Percentiles rank a stretch among this genome's conserved stretches.
phyloP scores from a whole-genome alignment of 1,284 basidiomycete species.

The Prillingera fragicola region DNA sequence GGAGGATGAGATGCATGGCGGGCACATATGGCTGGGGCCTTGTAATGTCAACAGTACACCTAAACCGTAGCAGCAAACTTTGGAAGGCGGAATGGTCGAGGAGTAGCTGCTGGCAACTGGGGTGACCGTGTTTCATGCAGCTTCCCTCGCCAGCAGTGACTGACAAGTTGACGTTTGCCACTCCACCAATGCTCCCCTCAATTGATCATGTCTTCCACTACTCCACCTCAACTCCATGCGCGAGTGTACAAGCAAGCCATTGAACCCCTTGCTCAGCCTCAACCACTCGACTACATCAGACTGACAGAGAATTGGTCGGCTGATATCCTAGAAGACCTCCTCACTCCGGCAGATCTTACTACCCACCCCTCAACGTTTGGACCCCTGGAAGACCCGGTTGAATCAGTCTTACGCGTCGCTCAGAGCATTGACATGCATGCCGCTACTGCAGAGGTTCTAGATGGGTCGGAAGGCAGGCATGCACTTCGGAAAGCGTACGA shows the following conservation, averaged over 20 bases:
- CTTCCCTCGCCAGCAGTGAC: too few relatives aligned
- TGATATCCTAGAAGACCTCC: not conserved
- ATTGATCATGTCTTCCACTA: not conserved
- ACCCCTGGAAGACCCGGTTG: conserved; percentile 7
- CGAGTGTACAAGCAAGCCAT: conserved; percentile 3
- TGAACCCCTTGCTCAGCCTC: not conserved
- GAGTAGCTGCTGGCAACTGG: too few relatives aligned
- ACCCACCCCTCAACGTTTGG: conserved; percentile 10
- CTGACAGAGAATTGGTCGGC: not conserved
- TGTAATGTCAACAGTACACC: too few relatives aligned
- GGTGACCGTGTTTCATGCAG: too few relatives aligned
- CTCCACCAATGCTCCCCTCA: too few relatives aligned
- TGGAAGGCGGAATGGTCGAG: too few relatives aligned
- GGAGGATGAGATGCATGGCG: too few relatives aligned
- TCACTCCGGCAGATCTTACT: conserved; percentile 2
- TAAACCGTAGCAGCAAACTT: too few relatives aligned
- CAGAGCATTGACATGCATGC: not conserved
- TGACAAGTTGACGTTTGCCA: too few relatives aligned
- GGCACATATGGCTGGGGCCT: too few relatives aligned
- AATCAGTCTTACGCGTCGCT: not conserved
- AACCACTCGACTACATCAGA: not conserved
- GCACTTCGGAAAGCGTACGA: not conserved
- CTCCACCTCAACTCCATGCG: conserved; percentile 1
- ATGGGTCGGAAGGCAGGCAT: not conserved
- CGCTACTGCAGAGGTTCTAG: not conserved